Base-by-base conservation (phyloP, 805 yeast species). In the Maudiozyma pseudohumilis region DNA sequence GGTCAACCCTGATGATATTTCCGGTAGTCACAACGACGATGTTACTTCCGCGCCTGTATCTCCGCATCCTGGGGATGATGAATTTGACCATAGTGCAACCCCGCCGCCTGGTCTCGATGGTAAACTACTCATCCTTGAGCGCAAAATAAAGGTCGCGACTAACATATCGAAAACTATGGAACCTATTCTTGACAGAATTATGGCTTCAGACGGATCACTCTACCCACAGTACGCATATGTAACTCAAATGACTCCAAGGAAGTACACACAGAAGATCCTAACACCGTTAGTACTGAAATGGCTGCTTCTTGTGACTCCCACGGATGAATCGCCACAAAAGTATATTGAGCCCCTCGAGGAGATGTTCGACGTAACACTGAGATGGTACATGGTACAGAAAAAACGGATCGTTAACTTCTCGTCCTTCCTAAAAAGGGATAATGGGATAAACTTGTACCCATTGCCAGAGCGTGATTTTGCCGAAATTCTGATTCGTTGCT, bases 381-480 rank as follows among this genome's bases (percentile, higher is more conserved):
- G 43, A 36, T 47, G 50, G 50, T 46, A 46, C 31, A 27, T 44
- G 15, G 36, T 47, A 12, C 45, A 49, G 32, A 29, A 40, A 31
- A 44, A 47, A 31, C 40, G 39, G 26, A 13, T 46, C 6, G 41
- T 41, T 1, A 48, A 44, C 24, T 41, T 32, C 20, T 26, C 36
- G 8, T 25, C 30, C 4, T 39, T 40, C 7, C 20, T 40, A 10
- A 24, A 23, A 6, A 35, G 28, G 6, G 28, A 38, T 9, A 26
- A 38, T n/a, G 32, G 40, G 6, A 20, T 36, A 19, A 10, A 24
- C 10, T 12, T 19, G 15, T 29, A 29, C 20, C 32, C 32, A 4
- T 29, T 29, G 20, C 32, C 32, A 2, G 23, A 29, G 1, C n/a
- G 32, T 7, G 32, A 29, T 10, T 8, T 19, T 17, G 20, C 23